Evolutionary conservation across 164 flowering plant genomes (phyloP), one percentile per base, ranked within the genome.

Genomic region (Kingdonia uniflora): DNA sequence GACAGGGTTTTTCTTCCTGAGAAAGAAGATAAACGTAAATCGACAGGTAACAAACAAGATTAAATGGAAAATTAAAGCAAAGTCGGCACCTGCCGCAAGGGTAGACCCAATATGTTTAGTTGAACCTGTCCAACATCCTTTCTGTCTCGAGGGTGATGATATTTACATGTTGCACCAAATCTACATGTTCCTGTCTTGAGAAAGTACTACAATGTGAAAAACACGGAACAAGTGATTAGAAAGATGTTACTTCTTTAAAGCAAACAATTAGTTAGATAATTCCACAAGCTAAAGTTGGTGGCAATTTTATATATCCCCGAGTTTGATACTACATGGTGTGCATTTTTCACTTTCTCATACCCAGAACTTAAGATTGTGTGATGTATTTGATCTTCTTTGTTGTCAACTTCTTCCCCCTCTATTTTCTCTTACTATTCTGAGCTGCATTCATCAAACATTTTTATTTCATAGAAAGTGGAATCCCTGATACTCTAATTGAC

Each of bases 181-280:
- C 74, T 83, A 68, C 90, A 83, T 2, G 82, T 78, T 43, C 90
- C 86, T 26, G 90, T 83, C 76, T 80, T 80, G 47, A 83, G 67
- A 62, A 63, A 83, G 58, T 71, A 83, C 90, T 83, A 75, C 74
- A 76, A 38, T 21, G 6, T 16, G 52, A 44, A 29, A 57, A 55
- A 49, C 54, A 59, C 21, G 45, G 24, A 21, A 29, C 26, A 15
- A 35, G n/a, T 16, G 16, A 10, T 47, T 21, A 47, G 14, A 22
- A 47, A 47, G n/a, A n/a, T n/a, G n/a, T n/a, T n/a, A n/a, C n/a
- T 47, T 47, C 0, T 17, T 47, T 21, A 11, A 15, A 47, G 6
- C 51, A 5, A 19, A 2, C 14, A 45, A 19, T 16, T 45, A 3
- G 14, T 29, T 4, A 8, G 35, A 29, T 29, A 29, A 29, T 8